Evolutionary conservation across 768 basidiomycete species (phyloP), one percentile per base, ranked within the genome.

Genomic region (Pleurotus citrinopileatus): DNA sequence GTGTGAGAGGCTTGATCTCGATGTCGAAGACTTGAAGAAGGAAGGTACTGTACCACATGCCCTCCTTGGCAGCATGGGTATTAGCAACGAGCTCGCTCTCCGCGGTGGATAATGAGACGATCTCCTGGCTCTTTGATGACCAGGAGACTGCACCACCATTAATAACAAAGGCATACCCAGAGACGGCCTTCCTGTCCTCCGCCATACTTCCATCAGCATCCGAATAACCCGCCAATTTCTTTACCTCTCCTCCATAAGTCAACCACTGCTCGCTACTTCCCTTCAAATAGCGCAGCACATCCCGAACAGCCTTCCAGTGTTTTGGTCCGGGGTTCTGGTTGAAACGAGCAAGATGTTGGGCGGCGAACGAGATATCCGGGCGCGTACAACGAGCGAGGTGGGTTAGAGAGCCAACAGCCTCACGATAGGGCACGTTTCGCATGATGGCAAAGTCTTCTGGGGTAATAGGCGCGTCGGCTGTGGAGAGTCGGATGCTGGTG

Each of bases 231-330:
- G 57, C 58, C 28, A 67, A 61, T 26, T 55, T 42, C 26, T 59
- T 56, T 27, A 61, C 43, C 13, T 32, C 17, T 15, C 42, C 50
- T n/a, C 59, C 59, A 36, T 58, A 61, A 9, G 55, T 56, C 32
- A 65, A 53, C 23, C 53, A 55, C 3, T 57, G 22, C 22, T 54
- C 52, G 15, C 42, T 53, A 0, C 51, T 61, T 9, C 59, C 55
- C 3, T 45, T 40, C 9, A 79, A 57, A 57, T 76, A 79, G 1
- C 63, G 60, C 34, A 70, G 58, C 17, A 75, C 55, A 13, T 22
- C 12, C 42, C 48, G 50, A 5, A 34, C 37, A 43, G 50, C 51
- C 10, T 44, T 37, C 55, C 51, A 27, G 15, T 38, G 57, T 45
- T 54, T 52, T 6, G 19, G 40, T 1, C 64, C 64, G 2, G 71